phyloP scores from a whole-genome alignment of 2,329 filamentous ascomycete species.

The Pseudopyricularia javanii region DNA sequence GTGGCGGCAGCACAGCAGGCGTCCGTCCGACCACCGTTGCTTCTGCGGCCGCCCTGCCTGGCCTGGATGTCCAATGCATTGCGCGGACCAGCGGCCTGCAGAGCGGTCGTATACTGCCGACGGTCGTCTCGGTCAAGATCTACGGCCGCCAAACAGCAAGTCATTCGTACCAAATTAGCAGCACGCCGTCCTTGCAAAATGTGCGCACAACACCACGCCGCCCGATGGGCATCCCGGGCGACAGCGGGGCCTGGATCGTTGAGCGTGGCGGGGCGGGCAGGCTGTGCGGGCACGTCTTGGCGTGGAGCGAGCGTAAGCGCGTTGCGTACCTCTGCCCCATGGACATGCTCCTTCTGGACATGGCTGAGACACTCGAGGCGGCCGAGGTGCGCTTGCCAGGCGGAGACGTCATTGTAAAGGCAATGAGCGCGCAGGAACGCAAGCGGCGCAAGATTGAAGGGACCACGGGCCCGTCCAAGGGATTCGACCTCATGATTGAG shows the following conservation, averaged over 20 bases:
- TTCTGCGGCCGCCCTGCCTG: constrained; percentile 50
- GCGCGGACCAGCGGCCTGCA: constrained; percentile 79
- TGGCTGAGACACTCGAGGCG: constrained; percentile 65
- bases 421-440: constrained; percentile 8
- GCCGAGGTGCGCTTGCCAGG: constrained; percentile 59
- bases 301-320: constrained; percentile 69
- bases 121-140: constrained; percentile 76
- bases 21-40: constrained; percentile 47
- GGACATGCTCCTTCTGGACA: constrained; percentile 79
- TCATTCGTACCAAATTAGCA: constrained; percentile 51
- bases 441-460: neutral
- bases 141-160: constrained; percentile 73
- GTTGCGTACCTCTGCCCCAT: constrained; percentile 92
- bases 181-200: constrained; percentile 14
- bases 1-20: constrained; percentile 11
- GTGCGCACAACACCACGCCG: neutral
- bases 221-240: constrained; percentile 62
- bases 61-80: constrained; percentile 73
- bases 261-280: constrained; percentile 59
- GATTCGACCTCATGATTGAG: neutral
- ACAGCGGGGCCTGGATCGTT: constrained; percentile 88
- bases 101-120: constrained; percentile 62
- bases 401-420: constrained; percentile 27
- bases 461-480: neutral
- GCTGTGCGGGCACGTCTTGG: constrained; percentile 81